Evolutionary conservation across 768 basidiomycete species (phyloP), one percentile per base, ranked within the genome.

Genomic region (Lactarius hatsudake): DNA sequence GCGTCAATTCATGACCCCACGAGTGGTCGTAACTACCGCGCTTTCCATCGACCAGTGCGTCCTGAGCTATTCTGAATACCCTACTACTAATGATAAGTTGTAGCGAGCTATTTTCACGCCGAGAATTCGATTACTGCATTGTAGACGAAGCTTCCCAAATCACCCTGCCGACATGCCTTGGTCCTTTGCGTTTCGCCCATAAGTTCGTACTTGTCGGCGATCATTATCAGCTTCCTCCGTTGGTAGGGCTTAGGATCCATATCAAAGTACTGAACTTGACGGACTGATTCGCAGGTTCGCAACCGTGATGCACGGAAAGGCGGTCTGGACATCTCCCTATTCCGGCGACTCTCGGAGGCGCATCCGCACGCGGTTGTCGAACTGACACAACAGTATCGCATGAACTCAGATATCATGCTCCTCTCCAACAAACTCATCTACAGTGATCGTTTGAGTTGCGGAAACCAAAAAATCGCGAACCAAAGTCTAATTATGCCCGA

Each of bases 71-170:
- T 66, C 51, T 69, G 43, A 26, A 23, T 48, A 48, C n/a, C 7
- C n/a, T 23, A 48, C 18, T 10, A 32, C 57, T 48, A 57, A 54
- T 54, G 54, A 54, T 40, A 43, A 48, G 53, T 26, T 59, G n/a
- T 69, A 94, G 96, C 73, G 86, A 94, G 0, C 73, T 99, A 8
- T 98, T 99, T 77, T 83, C 84, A 57, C 85, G 90, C 12, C 84
- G 96, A 8, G 86, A 79, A 26, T 99, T 98, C 73, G 95, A 99
- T 75, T 95, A 93, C 73, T 98, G 96, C 78, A 97, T 99, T 64
- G 90, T 99, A 20, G 97, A 98, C 69, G 97, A 99, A 75, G 97
- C 97, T 0, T 98, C 97, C 0, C 96, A 98, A 74, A 95, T 98
- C 69, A 98, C 97, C 0, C 77, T 98, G 1, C 97, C 97, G 0